A percentile compares a stretch with the other conserved stretches of the same genome.
These are phyloP conservation scores for Monilinia laxa DNA, from an alignment of 2,329 filamentous ascomycete genomes.

Conservation along the genomic window DNA sequence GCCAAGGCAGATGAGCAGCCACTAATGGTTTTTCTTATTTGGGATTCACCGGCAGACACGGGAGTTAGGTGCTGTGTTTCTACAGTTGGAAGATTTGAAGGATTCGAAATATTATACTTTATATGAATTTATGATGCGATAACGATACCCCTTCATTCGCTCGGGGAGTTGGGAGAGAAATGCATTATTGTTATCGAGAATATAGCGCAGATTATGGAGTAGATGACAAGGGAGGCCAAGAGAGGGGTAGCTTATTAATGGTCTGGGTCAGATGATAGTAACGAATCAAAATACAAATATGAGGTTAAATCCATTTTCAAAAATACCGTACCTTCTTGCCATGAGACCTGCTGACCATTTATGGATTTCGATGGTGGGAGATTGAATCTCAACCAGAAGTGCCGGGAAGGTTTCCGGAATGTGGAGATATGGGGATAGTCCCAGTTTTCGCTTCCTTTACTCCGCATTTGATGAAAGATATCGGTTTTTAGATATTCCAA, in stretches of 20 bases:
- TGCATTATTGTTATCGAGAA: background rate
- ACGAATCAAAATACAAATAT: too few relatives aligned
- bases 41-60: background rate
- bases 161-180: slow-evolving; percentile 9
- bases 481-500: background rate
- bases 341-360: too few relatives aligned
- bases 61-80: background rate
- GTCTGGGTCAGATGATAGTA: too few relatives aligned
- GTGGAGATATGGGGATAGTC: background rate
- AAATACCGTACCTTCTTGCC: too few relatives aligned
- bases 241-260: slow-evolving; percentile 3
- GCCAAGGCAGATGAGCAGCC: background rate
- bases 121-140: slow-evolving; percentile 17
- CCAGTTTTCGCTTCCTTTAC: too few relatives aligned
- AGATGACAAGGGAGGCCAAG: background rate
- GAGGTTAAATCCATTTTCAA: too few relatives aligned
- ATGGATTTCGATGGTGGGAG: too few relatives aligned
- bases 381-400: background rate
- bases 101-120: background rate
- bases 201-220: background rate
- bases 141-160: slow-evolving; percentile 25
- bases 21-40: background rate
- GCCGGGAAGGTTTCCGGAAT: background rate
- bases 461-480: background rate
- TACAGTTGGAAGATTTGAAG: slow-evolving; percentile 5